Conservation (phyloP, 768 basidiomycete genomes). For the Dioszegia aurantiaca region DNA sequence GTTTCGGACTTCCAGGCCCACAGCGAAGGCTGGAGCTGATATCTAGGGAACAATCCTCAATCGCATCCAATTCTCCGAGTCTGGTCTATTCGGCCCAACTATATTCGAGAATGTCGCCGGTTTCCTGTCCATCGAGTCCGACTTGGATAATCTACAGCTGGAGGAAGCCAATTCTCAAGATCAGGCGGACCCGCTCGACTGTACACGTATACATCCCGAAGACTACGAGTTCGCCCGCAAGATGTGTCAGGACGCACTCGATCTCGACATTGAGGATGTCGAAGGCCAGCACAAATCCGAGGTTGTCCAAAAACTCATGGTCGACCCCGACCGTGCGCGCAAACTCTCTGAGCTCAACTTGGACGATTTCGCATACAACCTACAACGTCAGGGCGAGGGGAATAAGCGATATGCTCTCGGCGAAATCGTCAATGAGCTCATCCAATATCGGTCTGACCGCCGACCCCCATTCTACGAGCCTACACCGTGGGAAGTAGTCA, state of each 20-base stretch:
- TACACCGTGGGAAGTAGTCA: conserved; percentile 74
- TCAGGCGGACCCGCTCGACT: conserved; percentile 83
- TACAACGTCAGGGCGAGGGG: conserved; percentile 76
- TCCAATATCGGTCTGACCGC: conserved; percentile 73
- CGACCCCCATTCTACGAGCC: conserved; percentile 67
- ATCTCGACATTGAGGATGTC: conserved; percentile 95
- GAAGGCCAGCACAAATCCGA: conserved; percentile 88
- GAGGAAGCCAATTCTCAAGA: conserved; percentile 66
- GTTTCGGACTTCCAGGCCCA: conserved; percentile 44
- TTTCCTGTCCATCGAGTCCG: conserved; percentile 62
- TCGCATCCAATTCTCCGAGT: conserved; percentile 82
- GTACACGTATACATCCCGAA: conserved; percentile 92
- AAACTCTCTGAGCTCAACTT: conserved; percentile 87
- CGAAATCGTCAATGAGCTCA: conserved; percentile 79
- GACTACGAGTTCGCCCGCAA: conserved; percentile 97
- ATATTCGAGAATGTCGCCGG: conserved; percentile 86
- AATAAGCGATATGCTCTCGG: conserved; percentile 84
- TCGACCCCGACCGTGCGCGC: conserved; percentile 69
- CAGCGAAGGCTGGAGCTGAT: conserved; percentile 15
- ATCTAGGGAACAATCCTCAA: conserved; percentile 81
- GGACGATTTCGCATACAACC: conserved; percentile 91
- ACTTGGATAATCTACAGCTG: conserved; percentile 58
- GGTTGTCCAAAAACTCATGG: conserved; percentile 80
- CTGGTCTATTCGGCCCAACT: conserved; percentile 72
- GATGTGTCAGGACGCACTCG: conserved; percentile 96